Conservation (phyloP, 2,329 filamentous ascomycete species). For the Aspergillus oerlinghausenensis region DNA sequence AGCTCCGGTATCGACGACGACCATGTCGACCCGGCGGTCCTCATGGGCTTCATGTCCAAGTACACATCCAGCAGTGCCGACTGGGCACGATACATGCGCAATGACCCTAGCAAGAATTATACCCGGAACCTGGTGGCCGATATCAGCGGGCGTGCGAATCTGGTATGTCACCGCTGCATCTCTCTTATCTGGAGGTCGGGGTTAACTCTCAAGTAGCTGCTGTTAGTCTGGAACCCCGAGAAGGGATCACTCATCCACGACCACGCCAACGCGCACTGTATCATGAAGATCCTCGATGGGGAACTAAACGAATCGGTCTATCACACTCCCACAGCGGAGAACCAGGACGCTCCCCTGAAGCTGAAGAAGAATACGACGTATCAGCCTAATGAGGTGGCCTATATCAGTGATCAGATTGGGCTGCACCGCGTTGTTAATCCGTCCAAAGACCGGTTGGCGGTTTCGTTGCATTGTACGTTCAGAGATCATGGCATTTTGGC, state of each 20-base stretch:
- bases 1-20: conserved; percentile 22
- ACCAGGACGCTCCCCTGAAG: conserved; percentile 14
- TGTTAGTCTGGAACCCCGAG: conserved; percentile 33
- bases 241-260: conserved; percentile 34
- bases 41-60: conserved; percentile 24
- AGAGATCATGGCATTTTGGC: background rate
- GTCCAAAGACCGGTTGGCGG: conserved; percentile 21
- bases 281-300: conserved; percentile 33
- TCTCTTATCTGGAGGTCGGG: background rate
- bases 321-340: conserved; percentile 12
- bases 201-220: conserved; percentile 15
- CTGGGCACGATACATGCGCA: conserved; percentile 26
- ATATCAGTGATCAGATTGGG: conserved; percentile 30
- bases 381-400: conserved; percentile 26
- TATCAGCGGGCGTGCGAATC: conserved; percentile 30
- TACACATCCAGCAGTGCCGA: conserved; percentile 25
- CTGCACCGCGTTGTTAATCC: conserved; percentile 30
- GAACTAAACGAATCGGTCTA: conserved; percentile 28
- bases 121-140: conserved; percentile 31
- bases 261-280: conserved; percentile 34
- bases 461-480: conserved; percentile 28
- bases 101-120: conserved; percentile 30
- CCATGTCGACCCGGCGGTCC: conserved; percentile 21
- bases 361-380: conserved; percentile 23
- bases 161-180: conserved; percentile 14